Conservation (phyloP, 257 asterid species). For the Prunella vulgaris region DNA sequence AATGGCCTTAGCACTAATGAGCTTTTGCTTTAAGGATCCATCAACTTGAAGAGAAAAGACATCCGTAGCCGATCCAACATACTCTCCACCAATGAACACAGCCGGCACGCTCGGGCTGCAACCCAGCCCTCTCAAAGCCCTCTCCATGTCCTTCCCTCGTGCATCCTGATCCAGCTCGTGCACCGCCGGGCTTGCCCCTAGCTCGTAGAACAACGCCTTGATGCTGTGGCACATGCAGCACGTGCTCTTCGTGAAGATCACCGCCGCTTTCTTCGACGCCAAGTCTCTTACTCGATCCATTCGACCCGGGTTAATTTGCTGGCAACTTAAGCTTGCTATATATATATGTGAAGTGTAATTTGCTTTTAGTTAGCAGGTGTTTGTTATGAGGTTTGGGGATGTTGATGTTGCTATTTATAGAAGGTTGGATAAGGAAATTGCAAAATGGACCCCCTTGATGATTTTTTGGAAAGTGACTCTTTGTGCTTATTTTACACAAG, state of each 20-base stretch:
- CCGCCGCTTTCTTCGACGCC: conserved; percentile 66
- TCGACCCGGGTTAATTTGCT: no score
- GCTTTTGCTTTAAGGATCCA: conserved; percentile 65
- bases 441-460: background rate
- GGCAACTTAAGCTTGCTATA: no score
- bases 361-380: background rate
- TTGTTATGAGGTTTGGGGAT: background rate
- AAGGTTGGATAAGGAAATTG: conserved; percentile 14
- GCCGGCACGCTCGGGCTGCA: conserved; percentile 75
- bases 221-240: conserved; percentile 91
- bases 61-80: conserved; percentile 62
- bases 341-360: background rate
- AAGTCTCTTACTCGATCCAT: conserved; percentile 38
- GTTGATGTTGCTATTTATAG: conserved; percentile 48
- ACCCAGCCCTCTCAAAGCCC: conserved; percentile 52
- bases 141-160: conserved; percentile 60
- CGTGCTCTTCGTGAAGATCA: conserved; percentile 78
- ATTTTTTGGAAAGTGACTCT: background rate
- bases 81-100: conserved; percentile 66
- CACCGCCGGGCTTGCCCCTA: conserved; percentile 77
- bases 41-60: conserved; percentile 67
- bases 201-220: conserved; percentile 64
- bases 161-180: conserved; percentile 64
- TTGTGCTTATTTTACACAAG: background rate
- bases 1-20: conserved; percentile 62